Evolutionary conservation across 148 eudicot species (phyloP).

Genomic region (Chenopodium berlandieri): DNA sequence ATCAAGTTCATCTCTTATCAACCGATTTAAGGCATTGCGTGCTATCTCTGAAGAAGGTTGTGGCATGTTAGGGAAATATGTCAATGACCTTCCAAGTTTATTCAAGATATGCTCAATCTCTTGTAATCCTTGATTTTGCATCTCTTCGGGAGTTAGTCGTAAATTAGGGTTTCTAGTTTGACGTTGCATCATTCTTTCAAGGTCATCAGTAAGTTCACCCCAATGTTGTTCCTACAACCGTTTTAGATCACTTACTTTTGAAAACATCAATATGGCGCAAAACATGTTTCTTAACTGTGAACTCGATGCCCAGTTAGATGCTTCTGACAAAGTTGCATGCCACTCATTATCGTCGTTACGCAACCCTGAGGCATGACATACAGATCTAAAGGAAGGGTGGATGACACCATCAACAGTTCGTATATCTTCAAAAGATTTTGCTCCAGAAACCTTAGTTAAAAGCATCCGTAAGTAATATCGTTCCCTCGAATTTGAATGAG

Average conservation of each 20-base stretch:
- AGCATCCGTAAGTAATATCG: background rate
- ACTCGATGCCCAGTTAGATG: background rate
- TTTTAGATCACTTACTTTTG: background rate
- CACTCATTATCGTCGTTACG: slow-evolving; percentile 1
- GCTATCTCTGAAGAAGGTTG: background rate
- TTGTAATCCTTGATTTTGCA: background rate
- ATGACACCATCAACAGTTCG: background rate
- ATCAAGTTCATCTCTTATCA: background rate
- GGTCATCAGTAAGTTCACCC: too few relatives aligned
- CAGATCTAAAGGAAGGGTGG: background rate
- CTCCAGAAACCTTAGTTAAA: too few relatives aligned
- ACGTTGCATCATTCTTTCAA: too few relatives aligned
- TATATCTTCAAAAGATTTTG: too few relatives aligned
- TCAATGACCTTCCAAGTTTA: background rate
- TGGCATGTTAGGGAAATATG: background rate
- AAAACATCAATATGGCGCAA: slow-evolving; percentile 13
- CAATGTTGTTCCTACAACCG: too few relatives aligned
- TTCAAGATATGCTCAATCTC: background rate
- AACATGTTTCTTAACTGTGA: background rate
- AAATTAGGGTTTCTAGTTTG: too few relatives aligned
- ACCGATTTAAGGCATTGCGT: background rate
- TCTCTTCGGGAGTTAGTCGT: too few relatives aligned
- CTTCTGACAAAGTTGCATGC: background rate
- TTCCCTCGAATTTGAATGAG: background rate
- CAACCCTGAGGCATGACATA: background rate